Percentiles rank a stretch among this genome's conserved stretches.
phyloP scores from a whole-genome alignment of 352 stramenopile species.

The Thraustochytrium striatum region DNA sequence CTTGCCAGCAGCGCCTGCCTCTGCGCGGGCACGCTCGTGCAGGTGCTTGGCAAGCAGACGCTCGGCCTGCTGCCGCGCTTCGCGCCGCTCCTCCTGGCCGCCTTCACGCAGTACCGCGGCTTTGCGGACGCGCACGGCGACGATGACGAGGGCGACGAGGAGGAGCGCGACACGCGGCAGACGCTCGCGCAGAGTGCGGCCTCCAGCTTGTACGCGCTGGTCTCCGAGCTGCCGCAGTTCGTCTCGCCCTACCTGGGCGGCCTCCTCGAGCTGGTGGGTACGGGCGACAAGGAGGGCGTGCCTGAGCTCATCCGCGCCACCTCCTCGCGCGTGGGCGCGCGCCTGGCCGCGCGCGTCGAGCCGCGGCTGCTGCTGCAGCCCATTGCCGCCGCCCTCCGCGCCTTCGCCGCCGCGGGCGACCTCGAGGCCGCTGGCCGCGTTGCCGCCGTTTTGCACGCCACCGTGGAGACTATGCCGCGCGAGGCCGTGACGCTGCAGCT shows the following conservation, averaged over 20 bases:
- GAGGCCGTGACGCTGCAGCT: not conserved
- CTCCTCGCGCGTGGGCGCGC: not conserved
- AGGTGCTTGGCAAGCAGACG: slow-evolving; percentile 4
- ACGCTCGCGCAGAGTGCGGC: slow-evolving; percentile 27
- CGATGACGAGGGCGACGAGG: not conserved
- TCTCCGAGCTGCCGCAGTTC: slow-evolving; percentile 23
- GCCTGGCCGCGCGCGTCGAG: slow-evolving; percentile 21
- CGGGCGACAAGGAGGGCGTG: not conserved
- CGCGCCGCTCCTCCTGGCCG: not conserved
- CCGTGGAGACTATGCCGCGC: not conserved
- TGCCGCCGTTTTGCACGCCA: not conserved
- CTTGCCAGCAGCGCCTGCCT: slow-evolving; percentile 37
- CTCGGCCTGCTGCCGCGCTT: slow-evolving; percentile 5
- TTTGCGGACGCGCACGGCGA: not conserved
- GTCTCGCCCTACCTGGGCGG: slow-evolving; percentile 30
- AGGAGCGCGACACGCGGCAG: not conserved
- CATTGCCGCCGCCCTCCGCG: not conserved
- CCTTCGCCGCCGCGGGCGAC: not conserved
- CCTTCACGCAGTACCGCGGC: not conserved
- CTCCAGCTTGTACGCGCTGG: slow-evolving; percentile 14
- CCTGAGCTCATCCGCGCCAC: slow-evolving; percentile 22
- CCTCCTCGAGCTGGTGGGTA: not conserved
- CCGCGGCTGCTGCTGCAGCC: slow-evolving; percentile 8
- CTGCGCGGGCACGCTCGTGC: slow-evolving; percentile 22
- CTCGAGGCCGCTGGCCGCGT: not conserved